Conservation (phyloP, 2,329 filamentous ascomycete species). For the Paraphoma chrysanthemicola region DNA sequence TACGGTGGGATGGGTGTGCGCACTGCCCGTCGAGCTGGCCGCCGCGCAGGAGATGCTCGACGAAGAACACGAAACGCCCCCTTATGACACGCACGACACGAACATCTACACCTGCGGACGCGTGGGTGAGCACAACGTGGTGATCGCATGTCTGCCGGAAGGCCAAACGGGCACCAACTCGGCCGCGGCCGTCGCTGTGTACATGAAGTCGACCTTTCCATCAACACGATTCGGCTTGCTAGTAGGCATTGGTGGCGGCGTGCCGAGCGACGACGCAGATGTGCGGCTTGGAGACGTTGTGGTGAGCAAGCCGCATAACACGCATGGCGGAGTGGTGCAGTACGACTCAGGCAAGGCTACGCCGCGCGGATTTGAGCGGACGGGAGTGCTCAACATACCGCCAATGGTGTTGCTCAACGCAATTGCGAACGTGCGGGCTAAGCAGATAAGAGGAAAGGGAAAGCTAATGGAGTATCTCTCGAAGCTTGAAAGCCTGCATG, state of each 20-base stretch:
- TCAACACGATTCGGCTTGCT: conserved; percentile 47
- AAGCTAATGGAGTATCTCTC: background rate
- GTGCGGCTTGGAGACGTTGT: conserved; percentile 4
- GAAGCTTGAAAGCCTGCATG: background rate
- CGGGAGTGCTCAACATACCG: background rate
- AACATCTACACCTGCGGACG: conserved; percentile 24
- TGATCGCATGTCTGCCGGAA: conserved; percentile 39
- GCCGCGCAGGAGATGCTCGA: conserved; percentile 3
- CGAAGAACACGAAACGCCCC: conserved; percentile 25
- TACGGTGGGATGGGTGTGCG: conserved; percentile 44
- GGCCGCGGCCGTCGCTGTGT: conserved; percentile 35
- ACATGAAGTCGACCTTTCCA: conserved; percentile 37
- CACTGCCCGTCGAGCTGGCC: conserved; percentile 40
- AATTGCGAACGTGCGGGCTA: background rate
- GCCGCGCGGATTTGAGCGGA: background rate
- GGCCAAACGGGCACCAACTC: conserved; percentile 40
- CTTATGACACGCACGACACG: conserved; percentile 15
- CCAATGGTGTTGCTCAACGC: background rate
- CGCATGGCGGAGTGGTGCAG: conserved; percentile 13
- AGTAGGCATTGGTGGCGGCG: conserved; percentile 51
- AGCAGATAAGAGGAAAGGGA: background rate
- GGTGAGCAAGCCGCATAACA: conserved; percentile 1
- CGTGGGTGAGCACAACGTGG: conserved; percentile 40
- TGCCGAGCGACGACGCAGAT: conserved; percentile 10
- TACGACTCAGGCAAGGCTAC: conserved; percentile 5